phyloP scores from a whole-genome alignment of 768 basidiomycete species.

The Lanmaoa rubissima region DNA sequence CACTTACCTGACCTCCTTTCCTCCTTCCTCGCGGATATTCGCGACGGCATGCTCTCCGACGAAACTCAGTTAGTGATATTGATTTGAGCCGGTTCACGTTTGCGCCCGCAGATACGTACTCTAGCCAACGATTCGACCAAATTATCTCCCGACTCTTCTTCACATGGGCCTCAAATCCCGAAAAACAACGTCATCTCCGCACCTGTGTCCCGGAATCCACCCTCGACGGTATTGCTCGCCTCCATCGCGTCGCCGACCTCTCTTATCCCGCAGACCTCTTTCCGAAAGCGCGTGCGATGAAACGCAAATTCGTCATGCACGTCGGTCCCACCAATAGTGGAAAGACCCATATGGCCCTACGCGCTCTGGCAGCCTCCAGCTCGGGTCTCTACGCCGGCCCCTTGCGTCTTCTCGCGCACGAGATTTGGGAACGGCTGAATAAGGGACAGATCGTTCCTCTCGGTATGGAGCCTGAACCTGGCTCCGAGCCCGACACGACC shows the following conservation, averaged over 20 bases:
- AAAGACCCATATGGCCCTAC: slow-evolving; percentile 91
- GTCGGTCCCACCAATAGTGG: slow-evolving; percentile 98
- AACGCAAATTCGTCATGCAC: slow-evolving; percentile 86
- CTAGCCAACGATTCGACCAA: slow-evolving; percentile 38
- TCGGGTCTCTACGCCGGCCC: slow-evolving; percentile 89
- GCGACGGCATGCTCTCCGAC: slow-evolving; percentile 28
- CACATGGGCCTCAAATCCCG: slow-evolving; percentile 48
- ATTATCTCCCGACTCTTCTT: slow-evolving; percentile 55
- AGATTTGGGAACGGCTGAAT: slow-evolving; percentile 91
- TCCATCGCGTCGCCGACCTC: slow-evolving; percentile 40
- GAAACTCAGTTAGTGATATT: slow-evolving; percentile 25
- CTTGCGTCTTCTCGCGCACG: slow-evolving; percentile 88
- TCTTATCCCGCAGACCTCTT: slow-evolving; percentile 50
- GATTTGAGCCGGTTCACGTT: slow-evolving; percentile 44
- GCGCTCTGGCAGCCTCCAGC: slow-evolving; percentile 74
- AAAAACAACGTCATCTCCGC: slow-evolving; percentile 25
- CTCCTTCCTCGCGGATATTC: slow-evolving; percentile 41
- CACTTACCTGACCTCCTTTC: slow-evolving; percentile 43
- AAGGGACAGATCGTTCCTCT: slow-evolving; percentile 81
- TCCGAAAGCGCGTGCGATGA: slow-evolving; percentile 52
- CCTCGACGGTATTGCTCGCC: slow-evolving; percentile 37
- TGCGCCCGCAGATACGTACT: slow-evolving; percentile 28
- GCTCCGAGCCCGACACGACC: slow-evolving; percentile 37
- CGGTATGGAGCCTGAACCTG: slow-evolving; percentile 48
- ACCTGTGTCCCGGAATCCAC: slow-evolving; percentile 31